phyloP scores from a whole-genome alignment of 805 yeast species.

The Kurtzmaniella cleridarum region DNA sequence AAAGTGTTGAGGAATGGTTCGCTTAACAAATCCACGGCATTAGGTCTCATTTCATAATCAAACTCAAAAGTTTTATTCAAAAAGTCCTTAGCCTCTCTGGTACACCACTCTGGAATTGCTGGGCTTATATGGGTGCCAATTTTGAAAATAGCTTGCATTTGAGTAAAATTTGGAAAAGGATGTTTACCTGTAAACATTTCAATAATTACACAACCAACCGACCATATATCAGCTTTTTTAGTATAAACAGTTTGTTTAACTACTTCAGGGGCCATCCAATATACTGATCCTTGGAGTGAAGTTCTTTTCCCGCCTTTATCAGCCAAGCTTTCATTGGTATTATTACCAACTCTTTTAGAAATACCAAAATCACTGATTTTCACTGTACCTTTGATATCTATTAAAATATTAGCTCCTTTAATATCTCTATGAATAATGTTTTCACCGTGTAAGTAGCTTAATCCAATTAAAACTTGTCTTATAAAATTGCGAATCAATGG shows the following conservation, averaged over 20 bases:
- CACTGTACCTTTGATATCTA: conserved; percentile 74
- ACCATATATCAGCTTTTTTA: conserved; percentile 94
- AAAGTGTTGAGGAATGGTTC: conserved; percentile 57
- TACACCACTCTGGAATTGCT: conserved; percentile 67
- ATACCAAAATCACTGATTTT: conserved; percentile 87
- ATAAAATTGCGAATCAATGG: conserved; percentile 67
- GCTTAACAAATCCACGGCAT: conserved; percentile 61
- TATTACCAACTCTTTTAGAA: conserved; percentile 37
- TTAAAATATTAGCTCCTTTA: conserved; percentile 82
- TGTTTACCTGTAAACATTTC: conserved; percentile 96
- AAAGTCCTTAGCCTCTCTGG: conserved; percentile 64
- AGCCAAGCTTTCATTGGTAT: conserved; percentile 16
- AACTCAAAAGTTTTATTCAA: conserved; percentile 62
- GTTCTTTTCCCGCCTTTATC: conserved; percentile 50
- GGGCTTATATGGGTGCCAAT: conserved; percentile 87
- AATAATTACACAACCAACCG: conserved; percentile 87
- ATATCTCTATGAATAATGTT: conserved; percentile 83
- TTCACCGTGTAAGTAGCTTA: conserved; percentile 66
- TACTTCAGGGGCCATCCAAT: conserved; percentile 99
- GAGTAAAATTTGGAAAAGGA: conserved; percentile 92
- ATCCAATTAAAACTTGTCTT: conserved; percentile 70
- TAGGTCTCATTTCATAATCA: conserved; percentile 69
- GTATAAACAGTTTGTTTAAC: conserved; percentile 91
- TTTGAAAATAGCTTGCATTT: conserved; percentile 94
- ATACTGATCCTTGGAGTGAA: conserved; percentile 87